These are phyloP conservation scores for Arachis monticola DNA, from an alignment of 331 rosid genomes.

Conservation along the genomic window DNA sequence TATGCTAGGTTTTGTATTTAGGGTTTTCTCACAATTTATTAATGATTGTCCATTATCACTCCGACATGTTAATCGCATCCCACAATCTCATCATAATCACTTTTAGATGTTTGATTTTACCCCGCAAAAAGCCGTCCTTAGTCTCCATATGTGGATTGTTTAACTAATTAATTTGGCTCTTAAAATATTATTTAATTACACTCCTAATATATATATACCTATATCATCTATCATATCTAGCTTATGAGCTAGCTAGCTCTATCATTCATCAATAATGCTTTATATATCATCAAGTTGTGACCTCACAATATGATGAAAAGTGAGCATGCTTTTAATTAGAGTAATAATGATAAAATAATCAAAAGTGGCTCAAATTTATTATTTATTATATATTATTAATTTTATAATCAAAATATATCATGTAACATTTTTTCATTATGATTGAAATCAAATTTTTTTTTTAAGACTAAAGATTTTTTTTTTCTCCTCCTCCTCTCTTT, in stretches of 20 bases:
- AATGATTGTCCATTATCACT: constrained; percentile 57
- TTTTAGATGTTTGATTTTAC: constrained; percentile 44
- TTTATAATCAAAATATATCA: no score
- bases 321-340: constrained; percentile 4
- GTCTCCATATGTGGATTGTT: neutral
- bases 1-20: constrained; percentile 34
- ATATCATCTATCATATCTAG: no score
- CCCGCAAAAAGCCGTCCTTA: constrained; percentile 39
- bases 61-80: constrained; percentile 64
- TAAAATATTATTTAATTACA: constrained; percentile 13
- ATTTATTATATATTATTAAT: no score
- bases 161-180: constrained; percentile 4
- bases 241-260: no score
- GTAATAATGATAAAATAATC: neutral
- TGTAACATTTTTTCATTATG: no score
- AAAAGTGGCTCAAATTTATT: constrained; percentile 30
- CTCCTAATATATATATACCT: neutral
- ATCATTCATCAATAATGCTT: constrained; percentile 6
- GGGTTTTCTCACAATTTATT: constrained; percentile 30
- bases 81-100: constrained; percentile 51
- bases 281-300: constrained; percentile 39
- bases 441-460: no score
- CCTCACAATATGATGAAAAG: constrained; percentile 53
- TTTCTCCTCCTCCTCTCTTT: no score
- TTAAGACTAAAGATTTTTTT: no score